Conservation (phyloP, 2,329 filamentous ascomycete genomes). For the Keithomyces neogunnii region DNA sequence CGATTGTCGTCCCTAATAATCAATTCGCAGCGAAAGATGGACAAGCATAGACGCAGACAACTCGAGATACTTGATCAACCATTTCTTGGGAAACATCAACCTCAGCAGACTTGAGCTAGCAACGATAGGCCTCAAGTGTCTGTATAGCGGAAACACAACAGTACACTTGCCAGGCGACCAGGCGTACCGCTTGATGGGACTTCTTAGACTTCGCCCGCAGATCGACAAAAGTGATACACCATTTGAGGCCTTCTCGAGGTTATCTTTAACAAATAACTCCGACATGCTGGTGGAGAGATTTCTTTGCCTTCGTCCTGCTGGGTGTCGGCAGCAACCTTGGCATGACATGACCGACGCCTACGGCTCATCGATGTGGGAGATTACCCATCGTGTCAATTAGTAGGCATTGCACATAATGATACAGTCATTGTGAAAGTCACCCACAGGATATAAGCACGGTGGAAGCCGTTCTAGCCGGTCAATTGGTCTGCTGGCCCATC, state of each 20-base stretch:
- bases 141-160: conserved; percentile 18
- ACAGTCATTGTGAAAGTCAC: conserved; percentile 25
- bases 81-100: conserved; percentile 22
- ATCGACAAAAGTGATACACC: conserved; percentile 23
- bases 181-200: conserved; percentile 28
- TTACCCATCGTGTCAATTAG: conserved; percentile 24
- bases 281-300: conserved; percentile 25
- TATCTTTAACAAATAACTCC: conserved; percentile 26
- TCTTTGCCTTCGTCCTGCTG: conserved; percentile 19
- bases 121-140: conserved; percentile 20
- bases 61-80: conserved; percentile 24
- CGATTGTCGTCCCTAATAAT: conserved; percentile 19
- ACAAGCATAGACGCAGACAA: conserved; percentile 16
- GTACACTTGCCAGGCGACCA: conserved; percentile 21
- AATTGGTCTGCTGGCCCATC: conserved; percentile 19
- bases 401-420: conserved; percentile 23
- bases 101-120: conserved; percentile 25
- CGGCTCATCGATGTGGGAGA: conserved; percentile 23
- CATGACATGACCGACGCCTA: conserved; percentile 24
- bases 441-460: conserved; percentile 21
- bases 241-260: conserved; percentile 27
- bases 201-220: conserved; percentile 22
- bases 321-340: conserved; percentile 16
- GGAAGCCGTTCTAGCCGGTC: conserved; percentile 21
- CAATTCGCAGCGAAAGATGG: conserved; percentile 23